Conservation (phyloP, 257 asterid genomes). For the Mitragyna speciosa region DNA sequence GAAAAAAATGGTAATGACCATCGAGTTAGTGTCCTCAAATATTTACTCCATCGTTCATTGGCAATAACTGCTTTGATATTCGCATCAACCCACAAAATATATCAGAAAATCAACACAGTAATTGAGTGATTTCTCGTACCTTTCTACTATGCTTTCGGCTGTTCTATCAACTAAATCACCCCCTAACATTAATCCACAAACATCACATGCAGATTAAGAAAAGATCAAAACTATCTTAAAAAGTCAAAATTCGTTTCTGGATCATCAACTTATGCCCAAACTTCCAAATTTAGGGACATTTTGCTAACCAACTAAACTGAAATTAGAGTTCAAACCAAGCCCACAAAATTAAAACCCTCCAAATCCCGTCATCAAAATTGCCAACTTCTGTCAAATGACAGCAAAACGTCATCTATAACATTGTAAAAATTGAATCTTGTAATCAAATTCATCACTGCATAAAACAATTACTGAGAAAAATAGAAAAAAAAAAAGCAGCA, state of each 20-base stretch:
- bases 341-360: not conserved
- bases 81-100: not conserved
- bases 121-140: not conserved
- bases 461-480: not conserved
- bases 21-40: not conserved
- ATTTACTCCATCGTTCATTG: not conserved
- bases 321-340: not conserved
- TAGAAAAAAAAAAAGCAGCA: not conserved
- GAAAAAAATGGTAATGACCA: not conserved
- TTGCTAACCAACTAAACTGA: not conserved
- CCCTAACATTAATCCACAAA: not conserved
- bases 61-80: not conserved
- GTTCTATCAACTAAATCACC: not conserved
- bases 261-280: too few species aligned
- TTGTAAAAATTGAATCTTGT: not conserved
- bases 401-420: not conserved
- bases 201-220: not conserved
- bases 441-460: conserved; percentile 4
- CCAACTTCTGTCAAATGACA: not conserved
- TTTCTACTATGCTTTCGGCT: not conserved
- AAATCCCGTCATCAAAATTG: not conserved
- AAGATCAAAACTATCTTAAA: not conserved
- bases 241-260: too few species aligned
- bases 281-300: not conserved
- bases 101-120: not conserved